Evolutionary conservation across 2,329 filamentous ascomycete genomes (phyloP).

Genomic region (Penicillium sp.): DNA sequence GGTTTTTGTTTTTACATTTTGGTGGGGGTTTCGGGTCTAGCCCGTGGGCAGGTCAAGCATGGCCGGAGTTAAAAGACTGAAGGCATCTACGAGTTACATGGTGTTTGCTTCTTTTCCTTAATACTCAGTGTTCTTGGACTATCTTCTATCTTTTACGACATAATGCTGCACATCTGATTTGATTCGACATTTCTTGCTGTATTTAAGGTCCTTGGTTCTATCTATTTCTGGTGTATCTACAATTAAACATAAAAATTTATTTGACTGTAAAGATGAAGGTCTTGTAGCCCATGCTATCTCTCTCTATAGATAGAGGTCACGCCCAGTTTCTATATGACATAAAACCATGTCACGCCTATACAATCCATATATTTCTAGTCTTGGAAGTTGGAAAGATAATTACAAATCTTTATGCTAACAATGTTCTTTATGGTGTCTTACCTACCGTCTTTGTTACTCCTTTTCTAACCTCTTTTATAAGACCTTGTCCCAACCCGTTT

Average conservation of each 20-base stretch:
- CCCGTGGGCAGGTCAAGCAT: conserved; percentile 25
- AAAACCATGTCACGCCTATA: not conserved
- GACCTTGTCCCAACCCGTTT: not conserved
- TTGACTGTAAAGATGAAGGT: not conserved
- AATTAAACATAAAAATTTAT: not conserved
- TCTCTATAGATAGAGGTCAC: not conserved
- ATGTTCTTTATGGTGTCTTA: not conserved
- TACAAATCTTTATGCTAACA: not conserved
- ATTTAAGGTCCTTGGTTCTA: not conserved
- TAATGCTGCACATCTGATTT: conserved; percentile 25
- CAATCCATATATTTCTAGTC: not conserved
- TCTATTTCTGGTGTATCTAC: not conserved
- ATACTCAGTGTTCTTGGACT: conserved; percentile 9
- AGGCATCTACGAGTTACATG: conserved; percentile 15
- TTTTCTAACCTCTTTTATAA: not conserved
- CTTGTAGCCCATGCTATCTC: not conserved
- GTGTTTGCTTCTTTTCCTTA: conserved; percentile 14
- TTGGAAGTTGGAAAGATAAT: not conserved
- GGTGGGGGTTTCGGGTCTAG: conserved; percentile 12
- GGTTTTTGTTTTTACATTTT: conserved; percentile 11
- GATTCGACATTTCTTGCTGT: not conserved
- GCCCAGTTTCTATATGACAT: too few relatives aligned
- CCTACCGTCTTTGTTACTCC: not conserved
- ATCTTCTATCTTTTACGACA: conserved; percentile 24
- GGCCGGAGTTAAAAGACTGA: conserved; percentile 29